A percentile compares a stretch with the other conserved stretches of the same genome.
Conservation (phyloP, 2,329 filamentous ascomycete genomes). For the Neofusicoccum umdonicola region DNA sequence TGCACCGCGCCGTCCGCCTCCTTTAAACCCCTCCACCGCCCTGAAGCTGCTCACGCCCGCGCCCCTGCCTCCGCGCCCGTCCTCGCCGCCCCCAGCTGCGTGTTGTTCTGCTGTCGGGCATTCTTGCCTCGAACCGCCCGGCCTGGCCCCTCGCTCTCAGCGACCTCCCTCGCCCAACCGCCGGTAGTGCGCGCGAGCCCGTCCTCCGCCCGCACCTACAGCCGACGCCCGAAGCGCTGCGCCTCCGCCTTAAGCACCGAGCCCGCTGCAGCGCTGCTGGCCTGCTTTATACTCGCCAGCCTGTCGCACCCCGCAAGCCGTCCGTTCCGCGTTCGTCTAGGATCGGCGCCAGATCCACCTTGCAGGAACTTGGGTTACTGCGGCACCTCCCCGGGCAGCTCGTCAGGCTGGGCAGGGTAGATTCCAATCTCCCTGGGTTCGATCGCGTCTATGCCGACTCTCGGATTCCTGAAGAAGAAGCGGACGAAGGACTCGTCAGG, state of each 20-base stretch:
- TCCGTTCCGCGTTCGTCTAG: constrained; percentile 14
- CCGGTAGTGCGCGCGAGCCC: constrained; percentile 1
- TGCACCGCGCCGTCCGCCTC: not conserved
- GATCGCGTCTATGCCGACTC: constrained; percentile 72
- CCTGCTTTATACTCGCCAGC: constrained; percentile 9
- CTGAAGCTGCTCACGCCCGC: not conserved
- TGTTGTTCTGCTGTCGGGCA: constrained; percentile 5
- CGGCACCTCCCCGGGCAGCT: constrained; percentile 20
- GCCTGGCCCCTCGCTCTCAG: constrained; percentile 3
- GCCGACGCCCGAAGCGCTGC: not conserved
- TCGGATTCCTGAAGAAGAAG: constrained; percentile 98
- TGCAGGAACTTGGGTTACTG: constrained; percentile 16
- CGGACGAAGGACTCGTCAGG: constrained; percentile 81
- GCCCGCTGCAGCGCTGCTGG: constrained; percentile 1
- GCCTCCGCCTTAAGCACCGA: not conserved
- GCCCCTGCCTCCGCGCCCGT: constrained; percentile 2
- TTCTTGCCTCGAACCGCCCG: constrained; percentile 1
- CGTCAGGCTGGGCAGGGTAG: constrained; percentile 25
- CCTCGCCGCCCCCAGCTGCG: not conserved
- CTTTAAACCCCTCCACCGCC: not conserved
- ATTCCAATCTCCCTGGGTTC: constrained; percentile 22
- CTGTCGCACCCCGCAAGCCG: constrained; percentile 15
- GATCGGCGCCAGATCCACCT: constrained; percentile 19
- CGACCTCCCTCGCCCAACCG: constrained; percentile 6
- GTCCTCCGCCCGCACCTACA: not conserved